Evolutionary conservation across 1,284 basidiomycete genomes (phyloP).

Genomic region (Tylopilus sp.): DNA sequence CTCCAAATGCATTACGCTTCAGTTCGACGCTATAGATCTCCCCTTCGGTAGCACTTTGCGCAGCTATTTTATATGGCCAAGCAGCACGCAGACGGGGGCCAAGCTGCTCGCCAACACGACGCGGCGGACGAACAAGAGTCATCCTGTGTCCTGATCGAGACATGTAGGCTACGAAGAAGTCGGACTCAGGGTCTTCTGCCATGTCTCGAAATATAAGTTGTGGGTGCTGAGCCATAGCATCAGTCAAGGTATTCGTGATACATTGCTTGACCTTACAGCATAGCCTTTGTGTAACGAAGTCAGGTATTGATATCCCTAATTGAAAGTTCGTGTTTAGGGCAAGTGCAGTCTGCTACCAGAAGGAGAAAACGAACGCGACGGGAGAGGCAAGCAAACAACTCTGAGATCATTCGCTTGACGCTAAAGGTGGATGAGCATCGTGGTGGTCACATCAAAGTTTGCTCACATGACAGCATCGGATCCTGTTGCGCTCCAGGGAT

Average conservation of each 20-base stretch:
- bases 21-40: slow-evolving; percentile 51
- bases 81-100: slow-evolving; percentile 42
- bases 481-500: slow-evolving; percentile 44
- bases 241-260: slow-evolving; percentile 2
- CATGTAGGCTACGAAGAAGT: slow-evolving; percentile 62
- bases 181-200: slow-evolving; percentile 42
- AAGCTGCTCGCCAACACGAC: slow-evolving; percentile 46
- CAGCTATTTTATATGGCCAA: slow-evolving; percentile 49
- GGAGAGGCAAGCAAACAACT: slow-evolving; percentile 40
- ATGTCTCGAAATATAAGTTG: slow-evolving; percentile 58
- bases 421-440: slow-evolving; percentile 26
- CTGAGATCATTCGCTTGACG: slow-evolving; percentile 42
- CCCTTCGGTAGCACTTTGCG: slow-evolving; percentile 46
- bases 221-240: slow-evolving; percentile 40
- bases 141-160: slow-evolving; percentile 53
- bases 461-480: slow-evolving; percentile 42
- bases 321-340: slow-evolving; percentile 12
- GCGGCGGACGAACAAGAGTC: slow-evolving; percentile 57
- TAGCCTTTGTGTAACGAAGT: slow-evolving; percentile 57
- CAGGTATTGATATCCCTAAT: slow-evolving; percentile 50
- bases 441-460: neutral
- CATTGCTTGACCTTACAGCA: slow-evolving; percentile 38
- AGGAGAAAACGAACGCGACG: slow-evolving; percentile 33
- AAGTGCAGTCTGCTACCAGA: neutral
- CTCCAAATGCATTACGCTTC: slow-evolving; percentile 38